Percentiles rank a stretch among this genome's conserved stretches.
These are phyloP conservation scores for Cryphonectria carpinicola DNA, from an alignment of 2,329 filamentous ascomycete species.

Conservation along the genomic window DNA sequence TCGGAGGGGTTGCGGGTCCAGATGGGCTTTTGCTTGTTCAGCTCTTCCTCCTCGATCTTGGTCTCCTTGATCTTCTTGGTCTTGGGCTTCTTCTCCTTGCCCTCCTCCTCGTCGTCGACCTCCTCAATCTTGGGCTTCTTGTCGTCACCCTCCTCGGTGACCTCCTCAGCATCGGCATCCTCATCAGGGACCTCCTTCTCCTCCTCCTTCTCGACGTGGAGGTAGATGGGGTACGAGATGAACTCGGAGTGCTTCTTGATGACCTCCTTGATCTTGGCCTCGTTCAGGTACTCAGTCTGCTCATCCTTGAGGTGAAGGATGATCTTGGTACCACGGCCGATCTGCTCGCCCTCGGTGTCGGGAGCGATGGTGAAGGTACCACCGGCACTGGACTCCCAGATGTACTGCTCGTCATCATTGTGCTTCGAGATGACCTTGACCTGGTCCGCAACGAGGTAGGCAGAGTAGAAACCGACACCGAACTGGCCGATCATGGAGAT, in stretches of 20 bases:
- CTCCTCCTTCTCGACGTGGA: slow-evolving; percentile 98
- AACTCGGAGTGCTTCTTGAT: slow-evolving; percentile 99
- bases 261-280: slow-evolving; percentile 99
- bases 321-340: slow-evolving; percentile 97
- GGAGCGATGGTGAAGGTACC: slow-evolving; percentile 93
- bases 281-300: slow-evolving; percentile 97
- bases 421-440: slow-evolving; percentile 97
- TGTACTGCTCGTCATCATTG: slow-evolving; percentile 99
- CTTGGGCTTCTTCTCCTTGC: slow-evolving; percentile 88
- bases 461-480: slow-evolving; percentile 99
- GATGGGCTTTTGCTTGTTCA: slow-evolving; percentile 92
- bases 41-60: slow-evolving; percentile 97
- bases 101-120: slow-evolving; percentile 83
- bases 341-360: slow-evolving; percentile 87
- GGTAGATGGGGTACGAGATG: slow-evolving; percentile 99
- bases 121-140: slow-evolving; percentile 97
- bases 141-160: slow-evolving; percentile 71
- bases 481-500: slow-evolving; percentile 99
- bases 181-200: slow-evolving; percentile 99
- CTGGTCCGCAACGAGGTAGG: slow-evolving; percentile 97
- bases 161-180: slow-evolving; percentile 73
- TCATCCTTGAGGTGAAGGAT: slow-evolving; percentile 99
- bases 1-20: slow-evolving; percentile 84
- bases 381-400: slow-evolving; percentile 97
- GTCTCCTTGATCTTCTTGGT: slow-evolving; percentile 99